Evolutionary conservation across 805 yeast species (phyloP).

Genomic region (Priceomyces carsonii): DNA sequence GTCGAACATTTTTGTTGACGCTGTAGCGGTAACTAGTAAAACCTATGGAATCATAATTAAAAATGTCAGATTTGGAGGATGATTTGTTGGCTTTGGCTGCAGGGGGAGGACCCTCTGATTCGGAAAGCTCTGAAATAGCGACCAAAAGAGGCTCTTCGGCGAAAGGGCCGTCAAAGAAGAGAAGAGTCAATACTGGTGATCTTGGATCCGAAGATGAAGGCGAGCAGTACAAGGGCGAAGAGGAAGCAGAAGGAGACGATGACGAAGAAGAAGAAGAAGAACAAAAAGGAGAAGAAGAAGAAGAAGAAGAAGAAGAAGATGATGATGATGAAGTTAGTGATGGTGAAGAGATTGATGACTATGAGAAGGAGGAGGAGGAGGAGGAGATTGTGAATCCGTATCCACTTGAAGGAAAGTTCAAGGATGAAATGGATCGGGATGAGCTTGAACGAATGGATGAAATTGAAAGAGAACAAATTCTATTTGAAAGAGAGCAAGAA

Average conservation of each 20-base stretch:
- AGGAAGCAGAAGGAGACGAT: slow-evolving; percentile 35
- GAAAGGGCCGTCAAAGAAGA: slow-evolving; percentile 29
- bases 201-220: slow-evolving; percentile 22
- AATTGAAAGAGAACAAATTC: slow-evolving; percentile 84
- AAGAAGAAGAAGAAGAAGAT: slow-evolving; percentile 19
- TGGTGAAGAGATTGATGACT: slow-evolving; percentile 30
- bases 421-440: slow-evolving; percentile 74
- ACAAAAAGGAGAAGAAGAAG: slow-evolving; percentile 28
- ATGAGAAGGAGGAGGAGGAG: slow-evolving; percentile 33
- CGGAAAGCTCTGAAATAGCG: slow-evolving; percentile 14
- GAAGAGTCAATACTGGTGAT: slow-evolving; percentile 18
- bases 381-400: slow-evolving; percentile 65
- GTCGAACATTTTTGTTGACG: too few species aligned
- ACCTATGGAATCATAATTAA: too few species aligned
- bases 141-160: slow-evolving; percentile 14
- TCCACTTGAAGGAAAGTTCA: slow-evolving; percentile 90
- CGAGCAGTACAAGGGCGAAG: slow-evolving; percentile 27
- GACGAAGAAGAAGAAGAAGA: slow-evolving; percentile 38
- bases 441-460: slow-evolving; percentile 76
- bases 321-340: slow-evolving; percentile 16
- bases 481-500: slow-evolving; percentile 91
- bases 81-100: slow-evolving; percentile 97
- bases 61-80: slow-evolving; percentile 88
- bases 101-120: slow-evolving; percentile 24
- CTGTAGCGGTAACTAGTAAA: too few species aligned